Percentiles rank a stretch among this genome's conserved stretches.
These are phyloP conservation scores for Aspergillus sparsus DNA, from an alignment of 495 filamentous ascomycete species.

Conservation along the genomic window DNA sequence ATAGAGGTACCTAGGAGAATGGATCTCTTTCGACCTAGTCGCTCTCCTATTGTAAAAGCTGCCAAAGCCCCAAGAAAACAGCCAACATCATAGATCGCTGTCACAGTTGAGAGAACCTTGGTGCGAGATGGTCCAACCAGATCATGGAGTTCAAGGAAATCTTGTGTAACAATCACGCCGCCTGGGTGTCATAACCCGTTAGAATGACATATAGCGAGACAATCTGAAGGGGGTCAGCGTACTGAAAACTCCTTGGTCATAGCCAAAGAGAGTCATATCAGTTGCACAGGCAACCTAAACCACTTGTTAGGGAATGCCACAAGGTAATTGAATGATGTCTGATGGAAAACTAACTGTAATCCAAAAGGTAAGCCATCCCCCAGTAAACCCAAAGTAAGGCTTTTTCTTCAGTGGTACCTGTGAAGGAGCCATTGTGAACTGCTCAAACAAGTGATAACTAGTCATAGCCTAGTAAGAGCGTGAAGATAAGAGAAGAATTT, in stretches of 20 bases:
- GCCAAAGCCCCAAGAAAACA: constrained; percentile 60
- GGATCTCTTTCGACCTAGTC: constrained; percentile 57
- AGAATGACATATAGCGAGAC: constrained; percentile 16
- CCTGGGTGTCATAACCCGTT: constrained; percentile 25
- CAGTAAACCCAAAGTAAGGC: constrained; percentile 59
- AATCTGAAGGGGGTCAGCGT: constrained; percentile 4
- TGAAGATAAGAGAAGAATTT: no score
- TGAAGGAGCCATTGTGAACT: background rate
- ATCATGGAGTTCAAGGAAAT: constrained; percentile 56
- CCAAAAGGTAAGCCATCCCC: constrained; percentile 61
- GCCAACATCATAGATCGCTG: constrained; percentile 63
- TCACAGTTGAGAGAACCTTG: constrained; percentile 56
- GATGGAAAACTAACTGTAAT: constrained; percentile 44
- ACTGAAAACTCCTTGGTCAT: constrained; percentile 61
- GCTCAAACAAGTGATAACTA: background rate
- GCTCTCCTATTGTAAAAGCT: constrained; percentile 57
- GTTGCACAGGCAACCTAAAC: constrained; percentile 53
- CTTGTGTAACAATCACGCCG: constrained; percentile 56
- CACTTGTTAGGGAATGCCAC: background rate
- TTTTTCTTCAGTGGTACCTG: constrained; percentile 25
- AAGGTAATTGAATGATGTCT: background rate
- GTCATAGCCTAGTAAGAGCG: no score
- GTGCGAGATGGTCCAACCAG: constrained; percentile 51
- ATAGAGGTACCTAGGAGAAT: constrained; percentile 57
- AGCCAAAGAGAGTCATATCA: constrained; percentile 61